phyloP scores from a whole-genome alignment of 169 alveolate species.

The Plasmodium vinckei region DNA sequence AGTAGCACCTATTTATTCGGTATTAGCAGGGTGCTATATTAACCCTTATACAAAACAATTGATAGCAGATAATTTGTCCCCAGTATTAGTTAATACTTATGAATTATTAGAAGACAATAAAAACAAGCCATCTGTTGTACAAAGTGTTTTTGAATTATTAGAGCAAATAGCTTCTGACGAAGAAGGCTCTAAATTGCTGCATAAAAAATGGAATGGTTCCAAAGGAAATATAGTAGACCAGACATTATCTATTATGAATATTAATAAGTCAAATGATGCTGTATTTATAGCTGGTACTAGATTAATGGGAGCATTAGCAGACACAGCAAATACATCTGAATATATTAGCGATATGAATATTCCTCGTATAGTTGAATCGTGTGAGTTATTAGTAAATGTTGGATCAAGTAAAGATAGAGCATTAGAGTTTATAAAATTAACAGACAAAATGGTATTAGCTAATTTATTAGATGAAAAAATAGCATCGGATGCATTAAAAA shows the following conservation, averaged over 20 bases:
- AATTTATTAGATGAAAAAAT: constrained; percentile 64
- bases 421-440: constrained; percentile 50
- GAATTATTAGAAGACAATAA: constrained; percentile 81
- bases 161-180: constrained; percentile 85
- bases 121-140: constrained; percentile 83
- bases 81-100: constrained; percentile 77
- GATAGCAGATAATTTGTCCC: constrained; percentile 78
- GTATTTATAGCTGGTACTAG: constrained; percentile 51
- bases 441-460: constrained; percentile 60
- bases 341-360: constrained; percentile 50
- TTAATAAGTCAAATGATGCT: constrained; percentile 55
- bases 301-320: constrained; percentile 47
- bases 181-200: constrained; percentile 80
- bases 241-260: constrained; percentile 45
- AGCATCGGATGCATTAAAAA: constrained; percentile 64
- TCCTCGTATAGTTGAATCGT: constrained; percentile 30
- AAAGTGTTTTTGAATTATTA: constrained; percentile 81
- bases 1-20: constrained; percentile 86
- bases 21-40: constrained; percentile 87
- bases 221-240: constrained; percentile 57
- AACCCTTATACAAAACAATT: constrained; percentile 85
- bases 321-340: constrained; percentile 52
- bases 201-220: constrained; percentile 45
- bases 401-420: constrained; percentile 62
- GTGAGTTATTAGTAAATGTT: constrained; percentile 48